phyloP scores from a whole-genome alignment of 495 filamentous ascomycete genomes.

The Aspergillus sparsus region DNA sequence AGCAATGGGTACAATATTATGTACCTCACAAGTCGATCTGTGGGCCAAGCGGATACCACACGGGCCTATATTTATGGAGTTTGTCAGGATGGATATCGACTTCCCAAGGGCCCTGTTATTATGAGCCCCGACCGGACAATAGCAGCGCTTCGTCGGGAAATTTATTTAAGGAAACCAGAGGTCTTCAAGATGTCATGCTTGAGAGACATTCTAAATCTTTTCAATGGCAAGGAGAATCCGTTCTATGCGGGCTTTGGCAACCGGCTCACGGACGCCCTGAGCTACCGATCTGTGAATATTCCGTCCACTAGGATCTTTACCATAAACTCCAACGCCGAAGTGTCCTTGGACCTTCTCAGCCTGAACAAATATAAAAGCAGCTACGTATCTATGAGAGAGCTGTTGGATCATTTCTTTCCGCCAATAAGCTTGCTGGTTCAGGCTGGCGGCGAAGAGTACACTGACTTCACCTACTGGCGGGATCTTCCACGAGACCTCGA shows the following conservation, averaged over 20 bases:
- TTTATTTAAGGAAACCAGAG: slow-evolving; percentile 95
- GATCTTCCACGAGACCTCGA: slow-evolving; percentile 72
- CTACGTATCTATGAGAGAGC: slow-evolving; percentile 93
- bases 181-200: slow-evolving; percentile 99
- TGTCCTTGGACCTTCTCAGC: slow-evolving; percentile 85
- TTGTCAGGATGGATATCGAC: slow-evolving; percentile 77
- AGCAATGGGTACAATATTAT: slow-evolving; percentile 98
- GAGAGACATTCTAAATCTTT: slow-evolving; percentile 87
- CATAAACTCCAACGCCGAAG: slow-evolving; percentile 97
- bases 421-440: slow-evolving; percentile 73
- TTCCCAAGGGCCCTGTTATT: slow-evolving; percentile 91
- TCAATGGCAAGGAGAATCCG: slow-evolving; percentile 73
- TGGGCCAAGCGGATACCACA: slow-evolving; percentile 91
- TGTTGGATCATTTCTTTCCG: slow-evolving; percentile 97
- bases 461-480: slow-evolving; percentile 87
- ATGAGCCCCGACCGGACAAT: slow-evolving; percentile 94
- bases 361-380: slow-evolving; percentile 95
- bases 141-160: slow-evolving; percentile 88
- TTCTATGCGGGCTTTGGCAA: slow-evolving; percentile 99
- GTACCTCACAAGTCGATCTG: slow-evolving; percentile 92
- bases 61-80: slow-evolving; percentile 89
- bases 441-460: slow-evolving; percentile 80
- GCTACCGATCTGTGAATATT: slow-evolving; percentile 94
- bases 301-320: slow-evolving; percentile 94
- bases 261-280: slow-evolving; percentile 91